These are phyloP conservation scores for Saturnispora dispora DNA, from an alignment of 805 yeast genomes.

Conservation along the genomic window DNA sequence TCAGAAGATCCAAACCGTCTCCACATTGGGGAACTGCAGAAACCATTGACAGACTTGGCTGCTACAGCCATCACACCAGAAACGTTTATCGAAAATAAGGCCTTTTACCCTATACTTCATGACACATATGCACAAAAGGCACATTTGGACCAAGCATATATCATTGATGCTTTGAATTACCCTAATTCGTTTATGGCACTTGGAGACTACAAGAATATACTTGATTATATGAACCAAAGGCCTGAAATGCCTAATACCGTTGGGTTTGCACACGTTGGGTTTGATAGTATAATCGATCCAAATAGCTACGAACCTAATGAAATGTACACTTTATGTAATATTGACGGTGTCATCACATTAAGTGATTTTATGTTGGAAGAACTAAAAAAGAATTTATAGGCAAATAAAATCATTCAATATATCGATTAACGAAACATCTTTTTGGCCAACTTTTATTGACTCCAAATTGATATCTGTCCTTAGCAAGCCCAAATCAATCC, in stretches of 20 bases:
- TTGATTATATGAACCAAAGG: constrained; percentile 43
- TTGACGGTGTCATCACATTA: constrained; percentile 42
- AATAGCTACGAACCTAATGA: constrained; percentile 49
- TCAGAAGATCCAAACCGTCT: constrained; percentile 20
- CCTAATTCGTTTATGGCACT: constrained; percentile 55
- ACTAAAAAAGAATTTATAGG: constrained; percentile 19
- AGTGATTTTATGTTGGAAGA: constrained; percentile 42
- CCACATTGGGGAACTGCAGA: constrained; percentile 19
- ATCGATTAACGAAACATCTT: constrained; percentile 33
- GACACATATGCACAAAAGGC: constrained; percentile 18
- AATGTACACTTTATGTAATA: constrained; percentile 45
- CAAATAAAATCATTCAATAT: constrained; percentile 36
- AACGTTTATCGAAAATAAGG: constrained; percentile 22
- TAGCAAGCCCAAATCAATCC: constrained; percentile 19
- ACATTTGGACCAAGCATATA: constrained; percentile 42
- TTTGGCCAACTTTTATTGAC: constrained; percentile 11
- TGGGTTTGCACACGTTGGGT: constrained; percentile 59
- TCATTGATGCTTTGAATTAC: constrained; percentile 46
- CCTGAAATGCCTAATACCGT: constrained; percentile 64
- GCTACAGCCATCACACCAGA: constrained; percentile 12
- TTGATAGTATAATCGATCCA: constrained; percentile 43
- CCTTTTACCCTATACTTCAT: constrained; percentile 20
- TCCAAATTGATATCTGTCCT: constrained; percentile 18
- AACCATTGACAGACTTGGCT: background rate
- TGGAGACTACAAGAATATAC: constrained; percentile 58